Percentiles rank a stretch among this genome's conserved stretches.
Evolutionary conservation across 106 monocot genomes (phyloP).

Genomic region (Platanthera zijinensis): DNA sequence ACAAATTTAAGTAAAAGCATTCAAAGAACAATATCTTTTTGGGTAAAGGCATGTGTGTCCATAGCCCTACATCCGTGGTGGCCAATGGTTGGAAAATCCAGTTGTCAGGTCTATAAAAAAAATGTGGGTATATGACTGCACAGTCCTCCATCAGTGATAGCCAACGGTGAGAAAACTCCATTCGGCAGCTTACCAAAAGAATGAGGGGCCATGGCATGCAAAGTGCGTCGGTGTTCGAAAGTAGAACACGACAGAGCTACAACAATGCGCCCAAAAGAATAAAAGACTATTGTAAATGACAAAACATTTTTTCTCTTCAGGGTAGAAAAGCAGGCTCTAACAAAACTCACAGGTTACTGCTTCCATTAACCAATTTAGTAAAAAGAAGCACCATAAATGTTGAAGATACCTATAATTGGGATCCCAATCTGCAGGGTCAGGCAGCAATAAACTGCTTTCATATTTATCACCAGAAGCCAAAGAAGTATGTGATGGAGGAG

Average conservation of each 20-base stretch:
- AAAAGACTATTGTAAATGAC: neutral
- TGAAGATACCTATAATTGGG: constrained; percentile 75
- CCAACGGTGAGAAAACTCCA: too few species aligned
- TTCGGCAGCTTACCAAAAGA: too few species aligned
- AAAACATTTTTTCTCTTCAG: neutral
- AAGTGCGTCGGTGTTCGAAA: too few species aligned
- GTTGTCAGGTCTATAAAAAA: too few species aligned
- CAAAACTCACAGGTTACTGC: neutral
- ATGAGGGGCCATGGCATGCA: too few species aligned
- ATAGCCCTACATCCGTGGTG: too few species aligned
- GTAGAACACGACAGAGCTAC: too few species aligned
- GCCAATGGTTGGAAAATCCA: too few species aligned
- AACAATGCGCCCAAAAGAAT: too few species aligned
- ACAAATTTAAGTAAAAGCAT: neutral
- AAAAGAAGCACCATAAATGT: neutral
- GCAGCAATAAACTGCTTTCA: constrained; percentile 47
- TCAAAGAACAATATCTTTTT: neutral
- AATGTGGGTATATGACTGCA: too few species aligned
- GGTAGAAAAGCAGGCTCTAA: neutral
- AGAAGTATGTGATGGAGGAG: constrained; percentile 12
- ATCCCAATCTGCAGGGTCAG: constrained; percentile 92
- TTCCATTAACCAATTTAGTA: neutral
- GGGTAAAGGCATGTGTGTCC: too few species aligned
- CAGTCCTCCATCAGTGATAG: too few species aligned
- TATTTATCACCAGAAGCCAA: constrained; percentile 33